Base-by-base conservation (phyloP, 306 rosid species). In the Vigna reflexopilosa region DNA sequence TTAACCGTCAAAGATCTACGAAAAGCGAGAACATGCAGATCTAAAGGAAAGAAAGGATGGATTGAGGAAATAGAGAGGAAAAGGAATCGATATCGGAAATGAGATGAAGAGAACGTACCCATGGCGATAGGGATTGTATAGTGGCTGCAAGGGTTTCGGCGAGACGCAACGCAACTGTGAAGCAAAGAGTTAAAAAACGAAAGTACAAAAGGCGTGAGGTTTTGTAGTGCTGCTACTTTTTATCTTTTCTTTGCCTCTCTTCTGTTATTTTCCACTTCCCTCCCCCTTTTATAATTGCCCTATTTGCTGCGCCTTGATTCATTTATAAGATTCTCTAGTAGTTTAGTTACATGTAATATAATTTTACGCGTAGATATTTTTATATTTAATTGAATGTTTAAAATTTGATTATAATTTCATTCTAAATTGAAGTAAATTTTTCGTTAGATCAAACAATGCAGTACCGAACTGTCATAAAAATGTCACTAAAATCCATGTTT, bases 61-160 rank as follows among this genome's bases (percentile, higher is more conserved):
- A 64, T 70, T 32, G 40, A 32, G 48, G 10, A 30, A 48, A 30
- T 0, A n/a, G 15, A 38, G 57, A 24, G 34, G 11, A 0, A 26
- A 45, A 4, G 9, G 40, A 51, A 68, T 8, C 42, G 11, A 7
- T 0, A 59, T 12, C 4, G 24, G 38, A 8, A 6, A 59, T 14
- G 44, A 44, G 59, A 55, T 17, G 36, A 36, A 72, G 80, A 75
- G 20, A 0, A 20, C 69, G 15, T 78, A 85, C 88, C 88, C 88
- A 84, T 84, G 79, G 67, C 9, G 50, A 34, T 26, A 52, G 16
- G 30, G 63, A 61, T 50, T 61, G 13, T 15, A 79, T 15, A 36
- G 4, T n/a, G 24, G 45, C 15, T 47, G 49, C 11, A 22, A 79
- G 74, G 79, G 81, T 64, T 80, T 67, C 77, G 69, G 76, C 74